Conservation (phyloP, 176 grass and related monocot species). For the Saccharum spontaneum region DNA sequence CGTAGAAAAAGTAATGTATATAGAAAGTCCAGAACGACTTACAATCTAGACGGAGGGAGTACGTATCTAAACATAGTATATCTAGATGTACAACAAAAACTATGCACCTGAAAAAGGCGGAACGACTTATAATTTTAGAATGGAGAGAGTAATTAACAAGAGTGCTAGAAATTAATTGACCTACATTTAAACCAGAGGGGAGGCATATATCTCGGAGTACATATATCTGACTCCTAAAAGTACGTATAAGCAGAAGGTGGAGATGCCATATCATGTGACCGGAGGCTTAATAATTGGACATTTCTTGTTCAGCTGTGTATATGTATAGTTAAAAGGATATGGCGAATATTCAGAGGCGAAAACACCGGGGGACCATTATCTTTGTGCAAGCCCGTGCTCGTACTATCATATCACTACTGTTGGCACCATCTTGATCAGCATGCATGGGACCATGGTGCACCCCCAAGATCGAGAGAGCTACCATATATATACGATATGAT, state of each 20-base stretch:
- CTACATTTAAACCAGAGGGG: too few relatives aligned
- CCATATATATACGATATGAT: too few relatives aligned
- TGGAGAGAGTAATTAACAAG: too few relatives aligned
- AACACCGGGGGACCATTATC: neutral
- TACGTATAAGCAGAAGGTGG: neutral
- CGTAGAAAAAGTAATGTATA: too few relatives aligned
- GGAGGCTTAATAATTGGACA: neutral
- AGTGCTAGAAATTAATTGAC: too few relatives aligned
- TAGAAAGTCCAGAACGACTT: too few relatives aligned
- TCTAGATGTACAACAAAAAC: too few relatives aligned
- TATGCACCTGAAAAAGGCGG: too few relatives aligned
- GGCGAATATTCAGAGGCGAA: neutral
- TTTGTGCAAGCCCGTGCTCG: conserved; percentile 13
- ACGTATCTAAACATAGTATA: too few relatives aligned
- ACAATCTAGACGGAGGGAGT: too few relatives aligned
- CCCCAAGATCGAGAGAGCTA: neutral
- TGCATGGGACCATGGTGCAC: neutral
- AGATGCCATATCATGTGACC: neutral
- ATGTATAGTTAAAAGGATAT: neutral
- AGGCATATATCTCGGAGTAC: neutral
- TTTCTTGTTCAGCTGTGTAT: neutral
- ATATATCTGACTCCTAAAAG: neutral
- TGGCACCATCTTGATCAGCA: neutral
- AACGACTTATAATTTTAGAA: too few relatives aligned
- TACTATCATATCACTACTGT: neutral